Evolutionary conservation across 495 filamentous ascomycete species (phyloP), one percentile per base, ranked within the genome.

Genomic region (Trichoderma gamsii): DNA sequence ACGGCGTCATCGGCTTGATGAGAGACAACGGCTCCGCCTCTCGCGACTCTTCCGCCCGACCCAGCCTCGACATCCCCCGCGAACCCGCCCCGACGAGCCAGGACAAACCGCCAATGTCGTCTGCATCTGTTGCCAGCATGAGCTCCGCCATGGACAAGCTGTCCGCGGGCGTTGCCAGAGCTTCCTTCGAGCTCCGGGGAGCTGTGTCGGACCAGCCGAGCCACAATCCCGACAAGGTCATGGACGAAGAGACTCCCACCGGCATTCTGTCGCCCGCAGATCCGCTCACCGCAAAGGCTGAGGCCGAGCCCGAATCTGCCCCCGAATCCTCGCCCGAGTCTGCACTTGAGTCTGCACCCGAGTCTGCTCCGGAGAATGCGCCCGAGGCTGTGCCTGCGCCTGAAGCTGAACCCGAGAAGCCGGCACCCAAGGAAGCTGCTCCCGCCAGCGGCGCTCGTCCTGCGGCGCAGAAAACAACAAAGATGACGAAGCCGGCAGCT

Each of bases 1-100:
- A 82, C 73, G 84, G 82, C 59, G 78, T 81, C 51, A 76, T 83
- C 63, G 82, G 81, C 56, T 73, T 80, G 41, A 75, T 75, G 59
- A 76, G 77, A 66, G 77, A 79, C 41, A 72, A 69, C 18, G 82
- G 81, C 68, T 77, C 76, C 49, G 80, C 81, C 21, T 81, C 81
- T 0, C 73, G 70, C 41, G 69, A 74, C n/a, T 77, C 79, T 8
- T 71, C 77, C n/a, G 71, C 75, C 51, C 76, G 75, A 44, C 65
- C 72, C 13, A 79, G 77, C 71, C 75, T 74, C 67, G 77, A 77
- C 2, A 79, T 73, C 41, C 75, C 77, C 51, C 69, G 69, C 29
- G 72, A 70, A 12, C 76, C 74, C 3, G 72, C 79, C 18, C 71
- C 76, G n/a, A 67, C 73, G 3, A 41, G 67, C 35, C 67, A 64